A percentile compares a stretch with the other conserved stretches of the same genome.
Evolutionary conservation across 2,329 filamentous ascomycete species (phyloP).

Genomic region (Neocucurbitaria cava): DNA sequence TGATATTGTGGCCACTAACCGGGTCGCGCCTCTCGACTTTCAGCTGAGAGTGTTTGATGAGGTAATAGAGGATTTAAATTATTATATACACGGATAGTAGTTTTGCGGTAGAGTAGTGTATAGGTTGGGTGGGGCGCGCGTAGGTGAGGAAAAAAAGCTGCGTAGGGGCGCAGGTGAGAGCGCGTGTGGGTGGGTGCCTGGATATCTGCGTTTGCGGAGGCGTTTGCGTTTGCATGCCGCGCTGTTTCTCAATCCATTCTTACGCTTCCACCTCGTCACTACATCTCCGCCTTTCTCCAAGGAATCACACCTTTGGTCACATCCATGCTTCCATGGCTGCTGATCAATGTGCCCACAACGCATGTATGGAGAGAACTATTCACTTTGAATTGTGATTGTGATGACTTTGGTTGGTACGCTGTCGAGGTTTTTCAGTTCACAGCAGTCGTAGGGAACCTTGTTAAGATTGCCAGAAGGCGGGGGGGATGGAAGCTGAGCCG

Average conservation of each 20-base stretch:
- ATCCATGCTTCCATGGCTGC: conserved; percentile 2
- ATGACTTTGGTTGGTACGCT: conserved; percentile 22
- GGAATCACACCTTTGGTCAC: conserved; percentile 34
- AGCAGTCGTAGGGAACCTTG: conserved; percentile 21
- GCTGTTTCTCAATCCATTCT: too few species aligned
- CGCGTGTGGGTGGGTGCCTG: too few species aligned
- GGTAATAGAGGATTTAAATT: too few species aligned
- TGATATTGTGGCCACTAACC: too few species aligned
- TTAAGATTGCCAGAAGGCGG: conserved; percentile 10
- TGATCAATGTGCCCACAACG: conserved; percentile 31
- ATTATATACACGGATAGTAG: too few species aligned
- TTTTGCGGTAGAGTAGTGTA: too few species aligned
- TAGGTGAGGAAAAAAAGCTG: too few species aligned
- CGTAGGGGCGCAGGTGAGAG: too few species aligned
- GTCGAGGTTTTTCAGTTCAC: conserved; percentile 18
- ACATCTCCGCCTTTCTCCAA: conserved; percentile 31
- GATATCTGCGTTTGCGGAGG: too few species aligned
- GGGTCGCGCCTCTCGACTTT: too few species aligned
- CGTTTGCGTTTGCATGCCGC: conserved; percentile 13
- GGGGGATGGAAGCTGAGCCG: conserved; percentile 9
- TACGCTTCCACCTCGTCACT: conserved; percentile 21
- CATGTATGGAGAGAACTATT: conserved; percentile 22
- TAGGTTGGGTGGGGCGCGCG: too few species aligned
- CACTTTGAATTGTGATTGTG: conserved; percentile 16
- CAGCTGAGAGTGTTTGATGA: too few species aligned